Evolutionary conservation across 768 basidiomycete species (phyloP).

Genomic region (Saitozyma sp.): DNA sequence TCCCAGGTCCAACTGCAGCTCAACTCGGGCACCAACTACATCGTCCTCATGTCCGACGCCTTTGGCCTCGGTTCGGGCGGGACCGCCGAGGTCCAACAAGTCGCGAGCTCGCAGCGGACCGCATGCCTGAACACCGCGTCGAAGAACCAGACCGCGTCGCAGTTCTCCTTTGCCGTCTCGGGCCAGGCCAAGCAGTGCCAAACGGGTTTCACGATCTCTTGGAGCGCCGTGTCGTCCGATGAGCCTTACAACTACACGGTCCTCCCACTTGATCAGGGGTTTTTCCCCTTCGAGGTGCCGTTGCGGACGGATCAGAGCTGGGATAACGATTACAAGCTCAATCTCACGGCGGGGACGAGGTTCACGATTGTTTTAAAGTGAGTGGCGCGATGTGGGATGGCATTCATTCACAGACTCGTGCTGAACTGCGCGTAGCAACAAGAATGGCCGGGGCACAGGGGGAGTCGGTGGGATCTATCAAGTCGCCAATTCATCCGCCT

Average conservation of each 20-base stretch:
- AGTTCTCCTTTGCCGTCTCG: constrained; percentile 38
- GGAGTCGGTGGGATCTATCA: constrained; percentile 38
- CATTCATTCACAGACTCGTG: too few relatives aligned
- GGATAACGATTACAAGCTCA: constrained; percentile 32
- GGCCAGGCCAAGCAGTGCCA: constrained; percentile 32
- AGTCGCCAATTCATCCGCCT: constrained; percentile 16
- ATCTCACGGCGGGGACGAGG: constrained; percentile 35
- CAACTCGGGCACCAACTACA: constrained; percentile 27
- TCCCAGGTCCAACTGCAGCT: constrained; percentile 36
- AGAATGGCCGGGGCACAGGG: constrained; percentile 32
- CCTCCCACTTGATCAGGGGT: constrained; percentile 37
- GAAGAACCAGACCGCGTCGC: constrained; percentile 23
- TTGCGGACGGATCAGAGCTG: constrained; percentile 11
- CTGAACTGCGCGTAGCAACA: constrained; percentile 12
- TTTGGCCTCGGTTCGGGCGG: constrained; percentile 34
- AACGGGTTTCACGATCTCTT: constrained; percentile 35
- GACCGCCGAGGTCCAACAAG: constrained; percentile 35
- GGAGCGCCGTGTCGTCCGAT: constrained; percentile 26
- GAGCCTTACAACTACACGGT: constrained; percentile 42
- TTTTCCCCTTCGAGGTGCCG: constrained; percentile 36
- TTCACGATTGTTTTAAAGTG: constrained; percentile 46
- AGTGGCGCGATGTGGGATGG: constrained; percentile 14
- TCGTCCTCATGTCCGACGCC: constrained; percentile 38
- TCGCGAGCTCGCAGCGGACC: constrained; percentile 21
- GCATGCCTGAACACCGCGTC: constrained; percentile 27